A percentile compares a stretch with the other conserved stretches of the same genome.
Conservation (phyloP, 768 basidiomycete genomes). For the Lactarius akahatsu region DNA sequence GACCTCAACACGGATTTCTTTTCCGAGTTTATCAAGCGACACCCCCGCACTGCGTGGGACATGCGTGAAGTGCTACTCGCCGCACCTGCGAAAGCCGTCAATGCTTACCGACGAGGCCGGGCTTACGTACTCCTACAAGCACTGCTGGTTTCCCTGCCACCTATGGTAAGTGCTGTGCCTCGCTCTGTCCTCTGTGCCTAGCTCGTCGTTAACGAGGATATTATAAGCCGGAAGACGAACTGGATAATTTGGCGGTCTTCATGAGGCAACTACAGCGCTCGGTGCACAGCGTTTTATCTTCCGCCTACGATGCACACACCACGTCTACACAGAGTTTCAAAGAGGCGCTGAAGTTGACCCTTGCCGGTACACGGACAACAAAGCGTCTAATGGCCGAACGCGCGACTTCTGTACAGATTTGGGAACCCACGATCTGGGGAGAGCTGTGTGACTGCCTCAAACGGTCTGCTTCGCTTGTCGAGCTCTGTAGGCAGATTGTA, state of each 20-base stretch:
- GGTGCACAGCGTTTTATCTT: slow-evolving; percentile 48
- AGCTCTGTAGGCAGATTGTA: slow-evolving; percentile 64
- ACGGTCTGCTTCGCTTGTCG: slow-evolving; percentile 57
- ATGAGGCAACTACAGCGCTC: slow-evolving; percentile 50
- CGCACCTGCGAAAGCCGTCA: slow-evolving; percentile 59
- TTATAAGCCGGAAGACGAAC: slow-evolving; percentile 36
- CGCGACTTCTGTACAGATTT: slow-evolving; percentile 42
- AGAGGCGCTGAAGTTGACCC: slow-evolving; percentile 71
- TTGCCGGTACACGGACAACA: slow-evolving; percentile 64
- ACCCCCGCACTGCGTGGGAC: slow-evolving; percentile 62
- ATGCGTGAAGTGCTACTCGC: slow-evolving; percentile 61
- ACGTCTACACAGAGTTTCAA: slow-evolving; percentile 69
- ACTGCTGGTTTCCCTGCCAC: slow-evolving; percentile 56
- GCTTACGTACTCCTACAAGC: slow-evolving; percentile 68
- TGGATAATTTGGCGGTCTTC: slow-evolving; percentile 48
- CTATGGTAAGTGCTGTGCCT: slow-evolving; percentile 41
- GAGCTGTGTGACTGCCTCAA: slow-evolving; percentile 61
- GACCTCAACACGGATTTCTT: slow-evolving; percentile 72
- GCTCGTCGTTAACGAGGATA: neutral
- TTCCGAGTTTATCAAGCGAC: slow-evolving; percentile 69
- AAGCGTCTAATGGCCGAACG: slow-evolving; percentile 43
- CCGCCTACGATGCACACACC: slow-evolving; percentile 48
- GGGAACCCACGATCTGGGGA: slow-evolving; percentile 63
- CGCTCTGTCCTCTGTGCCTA: neutral
- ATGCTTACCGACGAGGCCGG: slow-evolving; percentile 74